phyloP scores from a whole-genome alignment of 2,329 filamentous ascomycete genomes.

The Monilinia fructigena region DNA sequence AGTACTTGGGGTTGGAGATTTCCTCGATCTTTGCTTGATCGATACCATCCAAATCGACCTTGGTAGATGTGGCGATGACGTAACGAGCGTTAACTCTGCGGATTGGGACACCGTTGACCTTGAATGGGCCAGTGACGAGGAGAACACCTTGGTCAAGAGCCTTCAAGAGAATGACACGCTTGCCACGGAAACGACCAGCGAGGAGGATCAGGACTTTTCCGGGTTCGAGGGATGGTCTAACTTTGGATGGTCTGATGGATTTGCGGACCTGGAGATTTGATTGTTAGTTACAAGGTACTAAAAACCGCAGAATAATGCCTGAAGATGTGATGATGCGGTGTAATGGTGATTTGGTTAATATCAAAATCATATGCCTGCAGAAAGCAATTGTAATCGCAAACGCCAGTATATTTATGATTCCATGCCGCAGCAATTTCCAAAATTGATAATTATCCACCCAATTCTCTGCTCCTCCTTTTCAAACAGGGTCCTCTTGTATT shows the following conservation, averaged over 20 bases:
- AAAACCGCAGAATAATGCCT: background rate
- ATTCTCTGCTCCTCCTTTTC: constrained; percentile 44
- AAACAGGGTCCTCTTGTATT: constrained; percentile 23
- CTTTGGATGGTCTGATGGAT: constrained; percentile 80
- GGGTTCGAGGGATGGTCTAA: constrained; percentile 85
- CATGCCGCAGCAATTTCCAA: constrained; percentile 12
- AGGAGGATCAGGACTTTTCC: constrained; percentile 98
- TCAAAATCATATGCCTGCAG: background rate
- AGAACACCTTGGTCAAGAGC: constrained; percentile 95
- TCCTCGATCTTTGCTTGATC: constrained; percentile 88
- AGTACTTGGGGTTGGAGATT: constrained; percentile 77
- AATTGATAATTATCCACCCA: constrained; percentile 24
- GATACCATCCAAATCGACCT: constrained; percentile 79
- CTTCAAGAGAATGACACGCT: constrained; percentile 99
- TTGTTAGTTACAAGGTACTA: constrained; percentile 32
- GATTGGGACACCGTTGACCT: constrained; percentile 99
- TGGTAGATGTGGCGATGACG: constrained; percentile 86
- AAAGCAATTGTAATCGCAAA: constrained; percentile 31
- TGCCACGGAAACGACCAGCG: constrained; percentile 98
- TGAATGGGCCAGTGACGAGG: constrained; percentile 99
- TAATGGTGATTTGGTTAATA: background rate
- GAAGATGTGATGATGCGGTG: background rate
- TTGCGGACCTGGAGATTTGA: constrained; percentile 80
- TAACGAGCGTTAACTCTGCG: constrained; percentile 91
- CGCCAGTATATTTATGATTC: constrained; percentile 17